Conservation (phyloP, 257 asterid species). For the Mitragyna speciosa region DNA sequence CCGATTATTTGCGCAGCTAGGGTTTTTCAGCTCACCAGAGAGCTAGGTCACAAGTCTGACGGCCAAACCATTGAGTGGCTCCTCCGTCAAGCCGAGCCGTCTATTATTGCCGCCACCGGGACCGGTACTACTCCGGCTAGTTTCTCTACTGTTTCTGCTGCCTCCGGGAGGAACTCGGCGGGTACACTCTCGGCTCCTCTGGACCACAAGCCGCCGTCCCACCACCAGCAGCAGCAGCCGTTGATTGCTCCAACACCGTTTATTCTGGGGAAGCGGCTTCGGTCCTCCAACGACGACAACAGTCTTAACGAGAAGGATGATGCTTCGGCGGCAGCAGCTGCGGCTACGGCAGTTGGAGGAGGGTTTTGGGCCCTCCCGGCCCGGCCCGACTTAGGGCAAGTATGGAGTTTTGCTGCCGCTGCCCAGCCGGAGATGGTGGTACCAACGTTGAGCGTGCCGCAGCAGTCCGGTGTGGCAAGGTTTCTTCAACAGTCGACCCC, state of each 20-base stretch:
- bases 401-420: constrained; percentile 90
- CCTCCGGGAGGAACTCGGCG: constrained; percentile 23
- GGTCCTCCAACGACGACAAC: constrained; percentile 54
- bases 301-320: constrained; percentile 53
- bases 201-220: constrained; percentile 51
- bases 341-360: constrained; percentile 45
- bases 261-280: constrained; percentile 81
- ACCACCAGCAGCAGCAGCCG: constrained; percentile 33
- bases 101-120: constrained; percentile 94
- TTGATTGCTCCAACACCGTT: constrained; percentile 70
- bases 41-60: constrained; percentile 94
- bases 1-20: constrained; percentile 97
- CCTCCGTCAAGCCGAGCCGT: constrained; percentile 96
- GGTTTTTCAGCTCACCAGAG: constrained; percentile 91
- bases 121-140: constrained; percentile 91
- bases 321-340: constrained; percentile 17
- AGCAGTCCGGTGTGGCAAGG: constrained; percentile 47
- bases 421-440: constrained; percentile 63
- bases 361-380: constrained; percentile 94
- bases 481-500: constrained; percentile 68
- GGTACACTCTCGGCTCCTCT: constrained; percentile 37
- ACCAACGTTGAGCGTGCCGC: constrained; percentile 37
- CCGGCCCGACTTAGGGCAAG: constrained; percentile 80
- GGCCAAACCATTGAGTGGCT: constrained; percentile 98
- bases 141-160: constrained; percentile 50